These are phyloP conservation scores for Nicotiana benthamiana DNA, from an alignment of 257 asterid species.

Conservation along the genomic window DNA sequence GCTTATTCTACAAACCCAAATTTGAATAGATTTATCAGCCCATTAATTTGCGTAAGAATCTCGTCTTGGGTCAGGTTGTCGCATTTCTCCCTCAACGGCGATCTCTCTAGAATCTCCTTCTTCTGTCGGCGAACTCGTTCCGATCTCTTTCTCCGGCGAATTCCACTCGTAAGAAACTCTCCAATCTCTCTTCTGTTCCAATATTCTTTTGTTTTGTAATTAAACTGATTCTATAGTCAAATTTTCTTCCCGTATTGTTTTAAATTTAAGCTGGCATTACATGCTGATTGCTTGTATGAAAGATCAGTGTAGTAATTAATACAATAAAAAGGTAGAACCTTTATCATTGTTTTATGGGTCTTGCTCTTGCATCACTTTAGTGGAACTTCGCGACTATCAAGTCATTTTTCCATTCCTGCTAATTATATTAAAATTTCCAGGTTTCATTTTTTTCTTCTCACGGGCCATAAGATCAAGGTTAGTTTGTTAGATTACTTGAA, in stretches of 20 bases:
- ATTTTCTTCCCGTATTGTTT: neutral
- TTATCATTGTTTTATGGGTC: neutral
- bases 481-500: neutral
- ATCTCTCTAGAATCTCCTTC: neutral
- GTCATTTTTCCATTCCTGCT: neutral
- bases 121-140: neutral
- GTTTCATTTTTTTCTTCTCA: neutral
- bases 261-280: neutral
- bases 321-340: neutral
- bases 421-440: neutral
- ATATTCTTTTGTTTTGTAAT: no score
- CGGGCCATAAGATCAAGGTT: neutral
- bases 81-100: no score
- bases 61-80: neutral
- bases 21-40: no score
- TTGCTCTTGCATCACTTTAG: no score
- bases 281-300: neutral
- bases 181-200: neutral
- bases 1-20: no score
- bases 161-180: neutral
- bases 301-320: no score
- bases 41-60: no score
- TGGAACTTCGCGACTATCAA: no score
- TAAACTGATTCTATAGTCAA: neutral
- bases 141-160: neutral